phyloP scores from a whole-genome alignment of 352 stramenopile species.

The Phytophthora foliorum region DNA sequence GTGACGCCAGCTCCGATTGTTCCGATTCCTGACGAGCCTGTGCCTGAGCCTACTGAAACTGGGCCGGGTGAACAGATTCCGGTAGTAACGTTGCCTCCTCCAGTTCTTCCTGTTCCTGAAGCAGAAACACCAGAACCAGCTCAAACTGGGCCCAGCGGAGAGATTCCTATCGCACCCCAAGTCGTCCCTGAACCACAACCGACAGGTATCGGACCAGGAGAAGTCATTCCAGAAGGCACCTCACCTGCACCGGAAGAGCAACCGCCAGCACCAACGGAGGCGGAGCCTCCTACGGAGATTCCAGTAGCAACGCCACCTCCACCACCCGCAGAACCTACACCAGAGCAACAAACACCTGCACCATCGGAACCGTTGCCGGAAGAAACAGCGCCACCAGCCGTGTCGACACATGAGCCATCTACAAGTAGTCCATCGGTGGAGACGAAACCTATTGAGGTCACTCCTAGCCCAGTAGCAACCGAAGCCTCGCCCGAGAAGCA shows the following conservation, averaged over 20 bases:
- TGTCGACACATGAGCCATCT: neutral
- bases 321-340: neutral
- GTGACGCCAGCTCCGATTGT: slow-evolving; percentile 5
- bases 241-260: slow-evolving; percentile 15
- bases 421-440: neutral
- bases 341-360: neutral
- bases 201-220: slow-evolving; percentile 6
- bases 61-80: slow-evolving; percentile 12
- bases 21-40: neutral
- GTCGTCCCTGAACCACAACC: slow-evolving; percentile 22
- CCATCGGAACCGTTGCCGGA: neutral
- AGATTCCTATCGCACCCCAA: slow-evolving; percentile 14
- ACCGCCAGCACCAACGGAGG: slow-evolving; percentile 10
- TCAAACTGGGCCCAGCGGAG: slow-evolving; percentile 12
- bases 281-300: slow-evolving; percentile 8
- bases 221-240: too few relatives aligned
- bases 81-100: slow-evolving; percentile 8
- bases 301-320: slow-evolving; percentile 9
- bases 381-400: slow-evolving; percentile 4
- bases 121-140: slow-evolving; percentile 13
- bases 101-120: slow-evolving; percentile 23
- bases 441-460: neutral
- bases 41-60: slow-evolving; percentile 14
- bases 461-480: slow-evolving; percentile 2
- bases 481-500: slow-evolving; percentile 16